These are phyloP conservation scores for Boletus subparvulus DNA, from an alignment of 768 basidiomycete genomes.

Conservation along the genomic window DNA sequence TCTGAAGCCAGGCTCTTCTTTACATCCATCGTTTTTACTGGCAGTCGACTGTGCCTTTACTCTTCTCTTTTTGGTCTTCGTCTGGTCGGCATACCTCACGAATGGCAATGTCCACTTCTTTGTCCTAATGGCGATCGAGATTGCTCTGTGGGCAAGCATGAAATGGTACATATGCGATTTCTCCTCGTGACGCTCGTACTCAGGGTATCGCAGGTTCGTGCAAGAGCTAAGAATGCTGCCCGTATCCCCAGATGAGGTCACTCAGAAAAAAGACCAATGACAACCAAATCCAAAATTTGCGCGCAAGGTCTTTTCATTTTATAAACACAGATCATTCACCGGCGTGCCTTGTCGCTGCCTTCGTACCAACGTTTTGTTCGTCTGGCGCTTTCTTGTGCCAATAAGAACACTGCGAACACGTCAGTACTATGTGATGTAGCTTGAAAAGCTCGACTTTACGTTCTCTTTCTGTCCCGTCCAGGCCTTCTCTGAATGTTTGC, in stretches of 20 bases:
- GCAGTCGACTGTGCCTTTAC: constrained; percentile 62
- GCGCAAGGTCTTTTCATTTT: not conserved
- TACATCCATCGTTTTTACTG: constrained; percentile 67
- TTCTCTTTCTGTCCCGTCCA: constrained; percentile 92
- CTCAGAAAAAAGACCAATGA: constrained; percentile 29
- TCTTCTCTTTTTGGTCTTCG: constrained; percentile 56
- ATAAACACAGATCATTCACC: constrained; percentile 33
- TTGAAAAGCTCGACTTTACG: constrained; percentile 47
- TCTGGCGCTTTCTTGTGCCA: constrained; percentile 81
- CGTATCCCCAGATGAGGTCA: constrained; percentile 11
- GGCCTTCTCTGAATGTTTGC: constrained; percentile 82
- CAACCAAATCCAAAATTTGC: not conserved
- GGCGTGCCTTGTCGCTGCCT: constrained; percentile 54
- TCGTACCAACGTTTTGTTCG: constrained; percentile 86
- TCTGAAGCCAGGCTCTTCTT: constrained; percentile 71
- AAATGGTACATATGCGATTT: constrained; percentile 60
- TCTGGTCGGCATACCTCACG: constrained; percentile 58
- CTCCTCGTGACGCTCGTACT: constrained; percentile 2
- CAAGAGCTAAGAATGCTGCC: constrained; percentile 52
- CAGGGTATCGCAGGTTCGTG: constrained; percentile 54
- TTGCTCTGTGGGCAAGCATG: constrained; percentile 72
- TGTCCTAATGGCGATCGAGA: constrained; percentile 60
- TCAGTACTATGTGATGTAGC: constrained; percentile 4
- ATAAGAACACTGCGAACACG: constrained; percentile 63
- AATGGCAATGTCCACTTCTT: constrained; percentile 67